Percentiles rank a stretch among this genome's conserved stretches.
These are phyloP conservation scores for Podospora sp. DNA, from an alignment of 495 filamentous ascomycete species.

Conservation along the genomic window DNA sequence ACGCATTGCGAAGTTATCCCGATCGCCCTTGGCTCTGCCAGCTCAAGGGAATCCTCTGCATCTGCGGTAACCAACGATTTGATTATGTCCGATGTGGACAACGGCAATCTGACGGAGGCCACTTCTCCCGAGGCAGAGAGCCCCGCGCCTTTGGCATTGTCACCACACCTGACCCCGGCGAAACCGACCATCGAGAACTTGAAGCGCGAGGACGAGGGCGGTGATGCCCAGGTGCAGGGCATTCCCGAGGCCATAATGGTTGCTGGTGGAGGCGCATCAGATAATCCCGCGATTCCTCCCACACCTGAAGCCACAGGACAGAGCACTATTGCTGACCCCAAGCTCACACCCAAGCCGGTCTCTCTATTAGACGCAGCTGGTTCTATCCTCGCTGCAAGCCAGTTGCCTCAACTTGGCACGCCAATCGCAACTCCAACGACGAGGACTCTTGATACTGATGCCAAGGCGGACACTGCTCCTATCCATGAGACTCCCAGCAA, in stretches of 20 bases:
- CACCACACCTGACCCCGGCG: conserved; percentile 42
- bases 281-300: not conserved
- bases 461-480: not conserved
- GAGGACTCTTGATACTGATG: not conserved
- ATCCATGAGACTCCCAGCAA: not conserved
- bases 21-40: conserved; percentile 25
- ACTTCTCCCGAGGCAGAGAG: conserved; percentile 47
- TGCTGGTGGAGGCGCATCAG: not conserved
- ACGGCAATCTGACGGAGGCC: conserved; percentile 40
- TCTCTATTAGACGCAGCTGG: not conserved
- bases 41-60: conserved; percentile 34
- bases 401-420: not conserved
- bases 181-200: conserved; percentile 27
- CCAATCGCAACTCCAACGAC: not conserved
- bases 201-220: conserved; percentile 35
- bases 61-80: conserved; percentile 25
- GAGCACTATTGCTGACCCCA: no score
- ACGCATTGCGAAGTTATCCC: conserved; percentile 37
- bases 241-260: conserved; percentile 16
- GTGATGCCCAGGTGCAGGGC: conserved; percentile 20
- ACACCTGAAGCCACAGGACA: no score
- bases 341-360: not conserved
- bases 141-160: conserved; percentile 37
- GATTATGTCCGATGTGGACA: conserved; percentile 28
- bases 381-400: not conserved